These are phyloP conservation scores for Colletotrichum liriopes DNA, from an alignment of 2,329 filamentous ascomycete genomes.

Conservation along the genomic window DNA sequence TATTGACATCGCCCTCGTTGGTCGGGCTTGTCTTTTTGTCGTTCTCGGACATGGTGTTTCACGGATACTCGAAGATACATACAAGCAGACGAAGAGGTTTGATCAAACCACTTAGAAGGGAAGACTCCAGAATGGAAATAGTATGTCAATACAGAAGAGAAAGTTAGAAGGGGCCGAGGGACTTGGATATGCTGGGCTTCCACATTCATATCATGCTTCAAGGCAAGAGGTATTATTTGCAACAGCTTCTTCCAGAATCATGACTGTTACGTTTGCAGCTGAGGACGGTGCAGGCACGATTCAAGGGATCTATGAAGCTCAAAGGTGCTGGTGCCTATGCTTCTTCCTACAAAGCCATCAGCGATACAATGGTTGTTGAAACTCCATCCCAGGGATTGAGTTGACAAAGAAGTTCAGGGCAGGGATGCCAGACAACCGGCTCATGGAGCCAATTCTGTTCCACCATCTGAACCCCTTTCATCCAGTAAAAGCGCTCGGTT, in stretches of 20 bases:
- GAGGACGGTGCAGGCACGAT: background rate
- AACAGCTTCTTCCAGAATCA: background rate
- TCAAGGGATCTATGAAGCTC: background rate
- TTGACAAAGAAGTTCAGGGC: background rate
- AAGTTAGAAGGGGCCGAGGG: background rate
- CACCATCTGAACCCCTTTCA: background rate
- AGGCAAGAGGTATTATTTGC: background rate
- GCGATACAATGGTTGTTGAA: background rate
- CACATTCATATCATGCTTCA: background rate
- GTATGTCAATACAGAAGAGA: no score
- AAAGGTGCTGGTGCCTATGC: slow-evolving; percentile 4
- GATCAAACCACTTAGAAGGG: background rate
- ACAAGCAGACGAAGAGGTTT: background rate
- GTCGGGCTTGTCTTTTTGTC: background rate
- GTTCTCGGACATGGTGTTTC: background rate
- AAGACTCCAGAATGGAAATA: no score
- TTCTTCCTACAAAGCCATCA: background rate
- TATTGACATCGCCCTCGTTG: background rate
- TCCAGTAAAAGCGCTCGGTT: no score
- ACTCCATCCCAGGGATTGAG: background rate
- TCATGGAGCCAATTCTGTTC: background rate
- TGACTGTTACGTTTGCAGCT: background rate
- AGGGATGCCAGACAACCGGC: background rate
- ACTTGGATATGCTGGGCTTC: background rate
- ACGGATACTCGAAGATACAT: background rate